Percentiles rank a stretch among this genome's conserved stretches.
These are phyloP conservation scores for Mucor plumbeus DNA, from an alignment of 371 early-diverging fungal species.

Conservation along the genomic window DNA sequence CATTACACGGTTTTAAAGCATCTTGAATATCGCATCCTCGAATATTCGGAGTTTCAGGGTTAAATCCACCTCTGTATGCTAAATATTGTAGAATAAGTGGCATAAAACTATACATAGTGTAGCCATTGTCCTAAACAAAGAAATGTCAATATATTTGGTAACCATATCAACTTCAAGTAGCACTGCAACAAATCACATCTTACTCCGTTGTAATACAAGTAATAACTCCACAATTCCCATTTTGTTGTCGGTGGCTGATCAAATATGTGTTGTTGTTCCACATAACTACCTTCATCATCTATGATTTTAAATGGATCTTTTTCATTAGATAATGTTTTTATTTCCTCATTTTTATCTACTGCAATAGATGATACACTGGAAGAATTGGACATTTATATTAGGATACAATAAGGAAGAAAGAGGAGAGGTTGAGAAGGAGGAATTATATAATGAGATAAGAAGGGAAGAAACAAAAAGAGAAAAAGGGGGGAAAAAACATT, in stretches of 20 bases:
- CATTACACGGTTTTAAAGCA: constrained; percentile 37
- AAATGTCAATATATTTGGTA: not conserved
- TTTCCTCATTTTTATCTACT: not conserved
- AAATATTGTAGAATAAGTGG: constrained; percentile 48
- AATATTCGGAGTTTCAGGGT: constrained; percentile 30
- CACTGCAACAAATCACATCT: not conserved
- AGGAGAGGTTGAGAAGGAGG: not conserved
- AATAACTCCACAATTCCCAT: constrained; percentile 54
- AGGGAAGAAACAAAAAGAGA: not conserved
- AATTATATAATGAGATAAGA: too few relatives aligned
- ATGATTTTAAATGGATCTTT: constrained; percentile 13
- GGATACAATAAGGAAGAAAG: not conserved
- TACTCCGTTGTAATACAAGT: constrained; percentile 59
- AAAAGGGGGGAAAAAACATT: constrained; percentile 1
- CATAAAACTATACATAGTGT: constrained; percentile 50
- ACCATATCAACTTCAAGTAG: not conserved
- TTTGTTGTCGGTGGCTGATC: constrained; percentile 45
- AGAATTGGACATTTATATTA: constrained; percentile 1
- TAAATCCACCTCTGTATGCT: constrained; percentile 44
- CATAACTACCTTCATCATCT: not conserved
- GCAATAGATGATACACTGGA: not conserved
- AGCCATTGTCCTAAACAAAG: constrained; percentile 48
- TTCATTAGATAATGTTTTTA: not conserved
- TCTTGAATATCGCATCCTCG: constrained; percentile 40
- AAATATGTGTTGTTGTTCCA: not conserved